Base-by-base conservation (phyloP, 495 filamentous ascomycete species). In the Aspergillus incahuasiensis region DNA sequence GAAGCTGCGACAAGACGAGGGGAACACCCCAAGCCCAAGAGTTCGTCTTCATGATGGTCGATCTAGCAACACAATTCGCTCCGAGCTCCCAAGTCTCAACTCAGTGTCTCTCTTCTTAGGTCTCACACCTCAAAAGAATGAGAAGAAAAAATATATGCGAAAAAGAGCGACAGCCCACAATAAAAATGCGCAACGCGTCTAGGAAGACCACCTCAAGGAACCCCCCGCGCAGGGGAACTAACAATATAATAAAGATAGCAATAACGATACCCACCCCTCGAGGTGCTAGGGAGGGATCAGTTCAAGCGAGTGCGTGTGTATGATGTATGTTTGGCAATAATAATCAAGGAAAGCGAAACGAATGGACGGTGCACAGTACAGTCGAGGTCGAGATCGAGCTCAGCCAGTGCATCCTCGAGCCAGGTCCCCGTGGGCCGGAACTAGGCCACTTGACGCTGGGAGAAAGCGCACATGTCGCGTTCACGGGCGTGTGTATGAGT, bases 391-490 rank as follows among this genome's bases (percentile, higher is more conserved):
- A 54, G 24, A 8, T 28, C 25, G 25, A 28, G 25, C 25, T 5
- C 30, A 35, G 34, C 46, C 46, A 49, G 46, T 49, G 24, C 20
- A 30, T 51, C 44, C 54, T 49, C 45, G 38, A 39, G 48, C 34
- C 42, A 44, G 34, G 42, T 12, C 38, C 38, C 39, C 49, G 49
- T 52, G 49, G 49, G 18, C 39, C 16, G 47, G 19, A 15, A n/a
- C 28, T 48, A 47, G 40, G 16, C 55, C 51, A 55, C 51, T 52
- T 20, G 40, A 18, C 41, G 55, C 41, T 40, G 52, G 34, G 47
- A 48, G 38, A 44, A 18, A 22, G 34, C 46, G 60, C 60, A 53
- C 56, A 63, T 63, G 60, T 43, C 48, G 49, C 20, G 48, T 38
- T 58, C 52, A 59, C 44, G 35, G 51, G 50, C 15, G 32, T 40